These are phyloP conservation scores for Colletotrichum melonis DNA, from an alignment of 2,329 filamentous ascomycete genomes.

Conservation along the genomic window DNA sequence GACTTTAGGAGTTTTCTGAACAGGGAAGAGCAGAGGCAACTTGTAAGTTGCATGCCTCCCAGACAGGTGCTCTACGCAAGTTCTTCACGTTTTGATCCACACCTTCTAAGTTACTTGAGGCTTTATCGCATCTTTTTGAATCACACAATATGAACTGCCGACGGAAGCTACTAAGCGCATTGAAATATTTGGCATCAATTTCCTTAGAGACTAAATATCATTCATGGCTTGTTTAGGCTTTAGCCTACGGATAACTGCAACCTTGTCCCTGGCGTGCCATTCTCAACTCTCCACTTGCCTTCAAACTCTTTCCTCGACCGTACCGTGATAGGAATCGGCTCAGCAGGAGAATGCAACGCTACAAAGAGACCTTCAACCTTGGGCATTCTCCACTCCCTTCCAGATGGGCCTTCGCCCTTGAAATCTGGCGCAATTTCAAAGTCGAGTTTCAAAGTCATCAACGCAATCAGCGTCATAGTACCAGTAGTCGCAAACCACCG, in stretches of 20 bases:
- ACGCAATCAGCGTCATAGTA: constrained; percentile 10
- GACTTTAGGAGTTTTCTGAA: too few species aligned
- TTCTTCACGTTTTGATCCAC: too few species aligned
- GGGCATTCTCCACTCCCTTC: constrained; percentile 1
- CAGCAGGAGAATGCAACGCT: constrained; percentile 1
- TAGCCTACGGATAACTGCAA: constrained; percentile 8
- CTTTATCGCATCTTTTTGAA: too few species aligned
- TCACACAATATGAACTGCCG: not conserved
- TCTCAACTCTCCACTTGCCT: not conserved
- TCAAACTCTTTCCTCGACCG: constrained; percentile 1
- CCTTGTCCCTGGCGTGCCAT: not conserved
- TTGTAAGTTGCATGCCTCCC: too few species aligned
- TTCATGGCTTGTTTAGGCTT: not conserved
- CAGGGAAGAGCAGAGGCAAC: too few species aligned
- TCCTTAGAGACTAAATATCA: not conserved
- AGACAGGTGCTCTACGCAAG: too few species aligned
- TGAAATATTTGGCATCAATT: not conserved
- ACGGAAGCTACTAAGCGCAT: not conserved
- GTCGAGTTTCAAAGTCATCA: constrained; percentile 16
- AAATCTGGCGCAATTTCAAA: not conserved
- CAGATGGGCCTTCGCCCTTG: not conserved
- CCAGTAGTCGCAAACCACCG: constrained; percentile 22
- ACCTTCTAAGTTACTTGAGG: too few species aligned
- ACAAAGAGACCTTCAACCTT: not conserved
- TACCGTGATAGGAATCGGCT: not conserved